Evolutionary conservation across 805 yeast species (phyloP).

Genomic region (Cyberlindnera amylophila): DNA sequence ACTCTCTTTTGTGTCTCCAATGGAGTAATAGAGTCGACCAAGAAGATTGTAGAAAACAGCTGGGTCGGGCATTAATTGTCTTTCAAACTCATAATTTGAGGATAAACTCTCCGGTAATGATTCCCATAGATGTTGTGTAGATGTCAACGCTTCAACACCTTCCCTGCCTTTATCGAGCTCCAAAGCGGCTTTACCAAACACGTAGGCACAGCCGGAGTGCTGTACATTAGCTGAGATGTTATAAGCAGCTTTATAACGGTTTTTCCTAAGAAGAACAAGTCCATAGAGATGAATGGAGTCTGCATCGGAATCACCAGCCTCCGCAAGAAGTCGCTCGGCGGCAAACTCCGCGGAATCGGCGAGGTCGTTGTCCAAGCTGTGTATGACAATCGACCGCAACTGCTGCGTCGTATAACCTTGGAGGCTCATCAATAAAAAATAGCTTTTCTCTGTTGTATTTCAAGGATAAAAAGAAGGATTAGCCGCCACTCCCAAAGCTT

Average conservation of each 20-base stretch:
- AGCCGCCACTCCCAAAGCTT: conserved; percentile 1
- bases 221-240: conserved; percentile 41
- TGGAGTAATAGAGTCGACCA: conserved; percentile 60
- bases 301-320: conserved; percentile 35
- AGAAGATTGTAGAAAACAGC: conserved; percentile 63
- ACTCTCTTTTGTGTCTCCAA: conserved; percentile 62
- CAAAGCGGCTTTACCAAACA: conserved; percentile 68
- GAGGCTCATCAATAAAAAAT: conserved; percentile 10
- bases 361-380: conserved; percentile 68
- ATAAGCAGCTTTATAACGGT: conserved; percentile 60
- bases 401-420: conserved; percentile 33
- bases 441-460: no score
- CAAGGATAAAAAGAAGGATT: no score
- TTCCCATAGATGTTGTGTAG: conserved; percentile 37
- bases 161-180: conserved; percentile 51
- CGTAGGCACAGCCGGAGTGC: conserved; percentile 72
- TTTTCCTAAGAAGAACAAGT: conserved; percentile 55
- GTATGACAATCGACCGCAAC: conserved; percentile 58
- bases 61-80: conserved; percentile 52
- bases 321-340: conserved; percentile 74
- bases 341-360: conserved; percentile 79
- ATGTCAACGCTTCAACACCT: conserved; percentile 53
- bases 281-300: conserved; percentile 71
- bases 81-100: conserved; percentile 36
- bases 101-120: conserved; percentile 8